Base-by-base conservation (phyloP, 2,329 filamentous ascomycete species). In the Aspergillus chevalieri region DNA sequence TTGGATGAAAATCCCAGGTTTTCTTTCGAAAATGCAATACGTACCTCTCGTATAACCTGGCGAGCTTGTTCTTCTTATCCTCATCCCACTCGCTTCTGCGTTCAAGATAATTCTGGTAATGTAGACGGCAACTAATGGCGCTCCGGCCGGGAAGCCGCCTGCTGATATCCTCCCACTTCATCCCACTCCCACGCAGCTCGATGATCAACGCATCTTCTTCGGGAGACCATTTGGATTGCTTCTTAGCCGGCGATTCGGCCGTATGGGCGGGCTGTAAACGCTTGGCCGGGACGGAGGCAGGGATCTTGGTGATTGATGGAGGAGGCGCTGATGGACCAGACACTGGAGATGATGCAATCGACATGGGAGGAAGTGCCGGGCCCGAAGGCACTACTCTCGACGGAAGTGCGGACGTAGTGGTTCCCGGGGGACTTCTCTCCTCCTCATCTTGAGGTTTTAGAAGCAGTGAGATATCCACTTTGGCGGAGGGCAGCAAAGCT, bases 91-190 rank as follows among this genome's bases (percentile, higher is more conserved):
- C 89, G 61, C 88, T 90, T 50, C 90, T 81, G 63, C 90, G 82
- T 70, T 98, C 93, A 47, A 96, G 81, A 67, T 97, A 97, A 68
- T 98, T 98, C 64, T 97, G 92, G 69, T 96, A 97, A 65, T 95
- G 90, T 46, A 97, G 78, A 41, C 92, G 85, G 70, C 92, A 97
- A 61, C 90, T 95, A 63, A 96, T 96, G 50, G 90, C 86, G 70
- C 90, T 96, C 60, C 93, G 83, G 54, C 92, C 92, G 2, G 90
- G 91, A 45, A 97, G 75, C 48, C 86, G 82, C 74, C 92, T 94
- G 54, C 89, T 94, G 62, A 97, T 96, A 69, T 97, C 92, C 66
- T 97, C 92, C 93, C 92, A 97, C 67, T 97, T 97, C 89, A 96
- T 95, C 7, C 89, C 88, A 60, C 85, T 85, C 34, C 89, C 89